Base-by-base conservation (phyloP, 768 basidiomycete genomes). In the Termitomyces sp. region DNA sequence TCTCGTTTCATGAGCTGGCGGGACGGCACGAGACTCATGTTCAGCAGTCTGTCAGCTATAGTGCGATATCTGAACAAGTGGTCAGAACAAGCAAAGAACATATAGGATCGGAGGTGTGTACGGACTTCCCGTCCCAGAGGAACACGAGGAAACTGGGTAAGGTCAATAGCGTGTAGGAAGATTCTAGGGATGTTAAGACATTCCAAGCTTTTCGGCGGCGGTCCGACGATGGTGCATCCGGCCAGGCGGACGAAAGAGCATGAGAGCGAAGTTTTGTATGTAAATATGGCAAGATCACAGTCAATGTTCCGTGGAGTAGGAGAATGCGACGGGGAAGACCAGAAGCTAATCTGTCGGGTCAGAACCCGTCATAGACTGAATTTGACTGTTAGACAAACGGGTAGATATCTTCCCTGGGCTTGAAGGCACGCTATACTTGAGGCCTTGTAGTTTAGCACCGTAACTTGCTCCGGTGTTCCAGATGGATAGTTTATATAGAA, bases 241-340 rank as follows among this genome's bases (percentile, higher is more conserved):
- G 93, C 94, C 94, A 97, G 44, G 94, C 86, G 60, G 77, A 76
- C 2, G 92, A 92, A 22, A 97, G 76, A 1, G 92, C 93, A 68
- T 90, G 78, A 3, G 79, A 67, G 38, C 91, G 83, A 49, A 95
- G 64, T 50, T 90, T 88, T 41, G 78, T 79, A 67, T 93, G 86
- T 5, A 94, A 57, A 67, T 97, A 97, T 1, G 92, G 91, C 2
- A 88, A 66, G 41, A 94, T 62, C 36, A 94, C 77, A 0, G 92
- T 92, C 52, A 95, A 71, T 9, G 80, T 62, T 26, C 86, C 85
- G 63, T 97, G 93, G 2, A 86, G 63, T 9, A 88, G 61, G 3
- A 94, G 74, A 8, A 76, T 79, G 47, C 76, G 75, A 33, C 76
- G 81, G 38, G 88, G 87, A 46, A 93, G 72, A 52, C 84, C 84